Evolutionary conservation across 192 early-diverging fungal species (phyloP), one percentile per base, ranked within the genome.

Genomic region (Coemansia aciculifera): DNA sequence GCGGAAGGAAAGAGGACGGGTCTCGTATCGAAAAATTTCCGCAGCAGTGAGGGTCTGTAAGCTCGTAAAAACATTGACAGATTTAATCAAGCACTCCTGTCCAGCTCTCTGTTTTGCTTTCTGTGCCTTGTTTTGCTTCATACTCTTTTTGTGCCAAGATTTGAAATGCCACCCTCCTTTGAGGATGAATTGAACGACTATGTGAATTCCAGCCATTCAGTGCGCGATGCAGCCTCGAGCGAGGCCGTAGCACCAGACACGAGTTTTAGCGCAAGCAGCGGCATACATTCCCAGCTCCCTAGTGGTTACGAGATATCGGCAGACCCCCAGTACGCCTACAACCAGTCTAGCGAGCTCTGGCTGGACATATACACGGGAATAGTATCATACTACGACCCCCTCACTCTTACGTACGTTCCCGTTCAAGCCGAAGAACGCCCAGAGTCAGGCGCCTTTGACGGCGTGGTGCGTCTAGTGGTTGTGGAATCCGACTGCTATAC

Each of bases 391-490:
- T 87, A 87, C 56, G 89, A 90, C 36, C 56, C 75, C 0, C 60
- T 67, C 1, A 68, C 85, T 21, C 73, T 74, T 3, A 85, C 79
- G 0, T 90, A 90, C 59, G 63, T 88, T 23, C 82, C 87, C 4
- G 69, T 87, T 0, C 73, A 77, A 7, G 40, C 61, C 1, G 40
- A 63, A 2, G 38, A 34, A 4, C 9, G 15, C 37, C 13, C 31
- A 5, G 43, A 63, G 23, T 17, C 51, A 8, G 17, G 0, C 29
- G 32, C 23, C 31, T 77, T 77, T 59, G 44, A 56, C 1, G 74
- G 67, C 24, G 48, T 79, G 0, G 27, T 86, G 2, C 85, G 90
- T 3, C 68, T 91, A 3, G 87, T 88, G n/a, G 87, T 91, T n/a
- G 8, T 85, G 0, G 59, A 80, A 2, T 91, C 90, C 2, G 67